A percentile compares a stretch with the other conserved stretches of the same genome.
Conservation (phyloP, 257 asterid species). For the Solanum ossicruentum region DNA sequence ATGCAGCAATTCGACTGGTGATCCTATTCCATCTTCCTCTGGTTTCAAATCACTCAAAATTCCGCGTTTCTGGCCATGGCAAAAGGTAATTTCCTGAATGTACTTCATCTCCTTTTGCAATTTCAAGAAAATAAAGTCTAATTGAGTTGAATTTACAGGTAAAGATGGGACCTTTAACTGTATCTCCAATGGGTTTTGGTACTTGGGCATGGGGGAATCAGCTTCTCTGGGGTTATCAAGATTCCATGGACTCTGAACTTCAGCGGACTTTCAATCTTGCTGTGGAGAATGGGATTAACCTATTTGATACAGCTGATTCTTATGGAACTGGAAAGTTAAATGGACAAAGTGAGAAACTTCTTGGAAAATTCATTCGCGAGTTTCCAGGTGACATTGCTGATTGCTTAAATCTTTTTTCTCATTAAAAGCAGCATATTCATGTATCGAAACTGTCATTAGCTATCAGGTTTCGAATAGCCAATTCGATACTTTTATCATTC, state of each 20-base stretch:
- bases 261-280: slow-evolving; percentile 79
- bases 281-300: slow-evolving; percentile 62
- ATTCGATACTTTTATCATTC: background rate
- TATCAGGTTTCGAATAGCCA: background rate
- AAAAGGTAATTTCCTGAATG: slow-evolving; percentile 33
- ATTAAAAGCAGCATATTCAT: too few species aligned
- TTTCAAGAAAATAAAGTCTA: background rate
- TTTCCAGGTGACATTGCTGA: slow-evolving; percentile 21
- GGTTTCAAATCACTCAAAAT: slow-evolving; percentile 34
- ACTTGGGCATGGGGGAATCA: slow-evolving; percentile 99
- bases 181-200: slow-evolving; percentile 98
- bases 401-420: too few species aligned
- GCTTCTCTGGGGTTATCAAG: slow-evolving; percentile 86
- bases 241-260: slow-evolving; percentile 84
- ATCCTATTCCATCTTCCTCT: slow-evolving; percentile 22
- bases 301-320: slow-evolving; percentile 95
- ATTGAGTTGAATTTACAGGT: slow-evolving; percentile 30
- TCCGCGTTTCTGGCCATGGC: slow-evolving; percentile 98
- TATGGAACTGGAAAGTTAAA: slow-evolving; percentile 83
- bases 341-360: slow-evolving; percentile 93
- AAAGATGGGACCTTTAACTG: slow-evolving; percentile 62
- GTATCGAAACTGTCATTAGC: background rate
- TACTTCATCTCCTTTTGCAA: background rate
- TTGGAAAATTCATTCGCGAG: slow-evolving; percentile 69
- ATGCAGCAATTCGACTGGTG: slow-evolving; percentile 27